These are phyloP conservation scores for Mallotus repandus DNA, from an alignment of 441 rosid species.

Conservation along the genomic window DNA sequence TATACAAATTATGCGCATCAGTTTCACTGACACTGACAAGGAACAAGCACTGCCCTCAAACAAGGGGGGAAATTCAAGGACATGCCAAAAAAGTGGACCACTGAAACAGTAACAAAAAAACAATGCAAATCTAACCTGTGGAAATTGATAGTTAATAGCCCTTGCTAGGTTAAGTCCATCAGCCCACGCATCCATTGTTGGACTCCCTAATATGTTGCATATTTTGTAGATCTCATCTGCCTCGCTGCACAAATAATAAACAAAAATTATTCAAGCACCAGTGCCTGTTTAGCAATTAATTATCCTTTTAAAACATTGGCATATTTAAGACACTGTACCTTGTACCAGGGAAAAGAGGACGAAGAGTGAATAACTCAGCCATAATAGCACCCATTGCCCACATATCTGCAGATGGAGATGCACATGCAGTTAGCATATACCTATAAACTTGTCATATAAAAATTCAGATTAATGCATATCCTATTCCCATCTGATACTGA, in stretches of 20 bases:
- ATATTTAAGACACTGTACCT: slow-evolving; percentile 7
- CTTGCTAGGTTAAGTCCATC: slow-evolving; percentile 88
- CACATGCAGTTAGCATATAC: background rate
- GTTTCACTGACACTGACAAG: background rate
- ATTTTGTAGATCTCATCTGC: slow-evolving; percentile 95
- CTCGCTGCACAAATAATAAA: slow-evolving; percentile 55
- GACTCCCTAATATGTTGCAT: slow-evolving; percentile 84
- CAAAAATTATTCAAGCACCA: slow-evolving; percentile 4
- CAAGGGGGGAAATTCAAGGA: too few relatives aligned
- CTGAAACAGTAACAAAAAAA: too few relatives aligned
- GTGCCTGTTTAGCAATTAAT: background rate
- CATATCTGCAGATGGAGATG: slow-evolving; percentile 55
- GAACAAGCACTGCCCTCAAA: too few relatives aligned
- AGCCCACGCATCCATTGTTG: slow-evolving; percentile 72
- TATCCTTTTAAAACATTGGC: background rate
- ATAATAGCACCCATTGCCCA: slow-evolving; percentile 99
- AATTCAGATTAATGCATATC: background rate
- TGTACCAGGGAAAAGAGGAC: slow-evolving; percentile 92
- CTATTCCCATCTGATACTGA: slow-evolving; percentile 2
- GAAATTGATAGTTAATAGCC: slow-evolving; percentile 73
- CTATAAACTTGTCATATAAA: background rate
- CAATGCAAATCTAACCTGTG: slow-evolving; percentile 46
- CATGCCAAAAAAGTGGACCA: too few relatives aligned
- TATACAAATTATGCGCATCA: background rate
- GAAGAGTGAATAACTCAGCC: slow-evolving; percentile 77